Evolutionary conservation across 495 filamentous ascomycete genomes (phyloP), one percentile per base, ranked within the genome.

Genomic region (Aspergillus bertholletiae): DNA sequence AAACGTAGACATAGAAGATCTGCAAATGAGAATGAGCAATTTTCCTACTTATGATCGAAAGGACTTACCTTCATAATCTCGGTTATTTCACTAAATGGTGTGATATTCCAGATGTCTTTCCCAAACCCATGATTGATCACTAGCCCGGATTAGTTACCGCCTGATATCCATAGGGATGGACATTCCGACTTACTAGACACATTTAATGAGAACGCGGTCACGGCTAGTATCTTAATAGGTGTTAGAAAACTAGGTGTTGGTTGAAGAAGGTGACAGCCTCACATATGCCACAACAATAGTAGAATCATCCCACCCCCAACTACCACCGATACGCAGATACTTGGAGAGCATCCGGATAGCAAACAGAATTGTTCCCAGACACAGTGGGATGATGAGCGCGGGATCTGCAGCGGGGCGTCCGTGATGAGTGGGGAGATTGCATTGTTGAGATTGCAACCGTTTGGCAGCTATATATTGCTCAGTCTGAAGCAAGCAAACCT

Each of bases 261-360:
- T 18, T n/a, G 5, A 11, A 8, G 22, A 1, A 23, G 2, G 28
- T 2, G 13, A 46, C 1, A 40, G n/a, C 13, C 62, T 53, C 30
- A 69, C 68, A 48, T 53, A 67, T 40, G 68, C 53, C 12, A 63
- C 22, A 7, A 66, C 65, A 5, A 71, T 62, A 0, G 66, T 68
- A 34, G 53, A 62, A 39, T 71, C 66, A 47, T 71, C 68, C 39
- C 43, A 46, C 21, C 68, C 68, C 68, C 66, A 71, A n/a, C 64
- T 64, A 11, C 68, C 66, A 5, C 57, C 66, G 18, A 71, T 62
- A 35, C 51, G n/a, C 47, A 48, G 21, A 40, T 26, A 52, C 69
- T 71, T 18, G 64, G 60, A 9, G 58, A n/a, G 2, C n/a, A 69
- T 59, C 28, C 68, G 63, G 6, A 54, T 34, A 11, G 54, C 21